Conservation (phyloP, 495 filamentous ascomycete genomes). For the Penicillium alfredii region DNA sequence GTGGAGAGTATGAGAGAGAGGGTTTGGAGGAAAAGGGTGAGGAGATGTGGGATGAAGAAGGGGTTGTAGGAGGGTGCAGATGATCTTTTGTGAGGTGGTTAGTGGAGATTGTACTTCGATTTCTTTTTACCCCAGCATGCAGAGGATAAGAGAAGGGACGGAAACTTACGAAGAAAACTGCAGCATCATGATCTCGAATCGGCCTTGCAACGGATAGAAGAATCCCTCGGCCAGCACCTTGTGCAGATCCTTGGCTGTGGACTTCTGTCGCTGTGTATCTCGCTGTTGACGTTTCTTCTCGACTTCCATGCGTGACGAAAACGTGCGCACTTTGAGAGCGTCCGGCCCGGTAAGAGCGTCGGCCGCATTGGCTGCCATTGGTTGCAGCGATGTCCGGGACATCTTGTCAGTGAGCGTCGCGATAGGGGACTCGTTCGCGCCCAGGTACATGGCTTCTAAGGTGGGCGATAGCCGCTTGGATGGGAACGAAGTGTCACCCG, state of each 20-base stretch:
- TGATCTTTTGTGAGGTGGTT: constrained; percentile 22
- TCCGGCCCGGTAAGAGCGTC: constrained; percentile 73
- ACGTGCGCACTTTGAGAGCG: constrained; percentile 76
- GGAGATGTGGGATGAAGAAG: constrained; percentile 39
- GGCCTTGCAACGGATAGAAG: constrained; percentile 67
- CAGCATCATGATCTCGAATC: constrained; percentile 43
- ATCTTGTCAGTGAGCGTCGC: constrained; percentile 55
- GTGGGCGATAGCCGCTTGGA: constrained; percentile 62
- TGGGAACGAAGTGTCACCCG: constrained; percentile 54
- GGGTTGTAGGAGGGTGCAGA: constrained; percentile 35
- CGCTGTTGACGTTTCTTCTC: constrained; percentile 55
- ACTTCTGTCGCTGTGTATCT: constrained; percentile 36
- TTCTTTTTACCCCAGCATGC: no score
- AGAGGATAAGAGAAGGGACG: neutral
- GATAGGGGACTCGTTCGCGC: constrained; percentile 46
- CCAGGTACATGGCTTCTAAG: constrained; percentile 45
- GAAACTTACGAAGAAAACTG: constrained; percentile 36
- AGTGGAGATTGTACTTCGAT: neutral
- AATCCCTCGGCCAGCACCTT: constrained; percentile 69
- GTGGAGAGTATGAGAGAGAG: constrained; percentile 46
- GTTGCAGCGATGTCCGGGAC: constrained; percentile 65
- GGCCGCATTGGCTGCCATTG: constrained; percentile 60
- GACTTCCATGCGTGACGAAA: constrained; percentile 65
- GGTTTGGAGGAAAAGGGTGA: constrained; percentile 48
- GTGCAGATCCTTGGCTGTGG: constrained; percentile 68